A percentile compares a stretch with the other conserved stretches of the same genome.
Conservation (phyloP, 495 filamentous ascomycete genomes). For the Aspergillus ellipticus region DNA sequence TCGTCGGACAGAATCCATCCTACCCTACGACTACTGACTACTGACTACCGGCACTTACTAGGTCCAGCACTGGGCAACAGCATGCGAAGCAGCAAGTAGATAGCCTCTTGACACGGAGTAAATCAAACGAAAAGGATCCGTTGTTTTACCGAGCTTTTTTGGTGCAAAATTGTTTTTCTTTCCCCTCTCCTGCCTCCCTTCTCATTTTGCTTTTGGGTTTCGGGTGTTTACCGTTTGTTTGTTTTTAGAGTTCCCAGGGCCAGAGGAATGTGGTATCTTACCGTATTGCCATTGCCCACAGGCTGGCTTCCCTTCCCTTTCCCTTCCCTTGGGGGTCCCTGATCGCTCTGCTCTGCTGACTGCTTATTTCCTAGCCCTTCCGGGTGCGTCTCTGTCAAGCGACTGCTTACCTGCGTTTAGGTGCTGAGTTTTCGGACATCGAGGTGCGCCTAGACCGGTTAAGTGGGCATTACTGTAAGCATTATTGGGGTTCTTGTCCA, state of each 20-base stretch:
- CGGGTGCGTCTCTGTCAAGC: too few species aligned
- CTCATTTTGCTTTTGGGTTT: not conserved
- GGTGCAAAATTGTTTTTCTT: not conserved
- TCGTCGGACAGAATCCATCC: too few species aligned
- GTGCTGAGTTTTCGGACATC: not conserved
- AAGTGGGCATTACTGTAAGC: too few species aligned
- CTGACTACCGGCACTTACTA: too few species aligned
- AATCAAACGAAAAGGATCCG: not conserved
- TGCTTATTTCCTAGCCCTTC: too few species aligned
- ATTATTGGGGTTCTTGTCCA: conserved; percentile 4
- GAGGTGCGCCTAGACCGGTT: not conserved
- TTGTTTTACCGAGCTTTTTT: not conserved
- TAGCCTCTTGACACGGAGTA: not conserved
- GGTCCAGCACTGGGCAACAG: too few species aligned
- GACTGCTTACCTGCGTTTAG: not conserved
- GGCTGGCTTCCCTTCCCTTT: too few species aligned
- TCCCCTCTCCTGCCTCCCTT: not conserved
- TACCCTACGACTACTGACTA: too few species aligned
- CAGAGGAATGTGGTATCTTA: conserved; percentile 2
- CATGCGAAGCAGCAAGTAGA: not conserved
- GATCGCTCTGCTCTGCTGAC: too few species aligned
- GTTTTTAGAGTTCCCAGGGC: not conserved
- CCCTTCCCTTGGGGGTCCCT: too few species aligned
- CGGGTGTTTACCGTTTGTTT: not conserved
- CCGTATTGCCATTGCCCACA: not conserved